These are phyloP conservation scores for Solanum chmielewskii DNA, from an alignment of 257 asterid species.

Conservation along the genomic window DNA sequence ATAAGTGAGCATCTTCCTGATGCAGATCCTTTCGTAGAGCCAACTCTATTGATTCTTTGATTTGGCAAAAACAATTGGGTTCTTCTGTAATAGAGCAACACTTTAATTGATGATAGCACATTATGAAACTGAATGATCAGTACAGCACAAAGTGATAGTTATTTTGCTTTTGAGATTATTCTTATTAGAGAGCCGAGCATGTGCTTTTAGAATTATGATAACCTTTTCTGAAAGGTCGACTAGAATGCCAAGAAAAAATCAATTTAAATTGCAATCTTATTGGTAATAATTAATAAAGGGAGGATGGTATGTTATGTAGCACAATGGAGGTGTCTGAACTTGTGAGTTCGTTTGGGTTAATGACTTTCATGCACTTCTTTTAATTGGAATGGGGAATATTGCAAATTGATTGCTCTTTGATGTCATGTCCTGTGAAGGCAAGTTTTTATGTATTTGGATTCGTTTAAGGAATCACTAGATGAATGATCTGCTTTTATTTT, in stretches of 20 bases:
- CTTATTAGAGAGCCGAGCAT: background rate
- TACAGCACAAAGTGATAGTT: background rate
- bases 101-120: background rate
- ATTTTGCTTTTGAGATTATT: background rate
- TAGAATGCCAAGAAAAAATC: background rate
- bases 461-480: background rate
- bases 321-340: background rate
- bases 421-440: background rate
- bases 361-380: background rate
- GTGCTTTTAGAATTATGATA: background rate
- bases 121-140: background rate
- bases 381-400: background rate
- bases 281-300: background rate
- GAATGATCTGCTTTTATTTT: background rate
- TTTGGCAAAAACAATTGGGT: background rate
- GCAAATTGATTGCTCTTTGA: background rate
- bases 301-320: background rate
- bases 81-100: background rate
- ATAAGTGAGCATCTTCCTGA: background rate
- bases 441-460: background rate
- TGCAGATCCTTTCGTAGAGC: background rate
- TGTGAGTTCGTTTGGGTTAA: background rate
- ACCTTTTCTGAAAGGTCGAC: background rate
- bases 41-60: background rate
- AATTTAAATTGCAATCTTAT: background rate